These are phyloP conservation scores for Cardamine occulta DNA, from an alignment of 345 rosid genomes.

Conservation along the genomic window DNA sequence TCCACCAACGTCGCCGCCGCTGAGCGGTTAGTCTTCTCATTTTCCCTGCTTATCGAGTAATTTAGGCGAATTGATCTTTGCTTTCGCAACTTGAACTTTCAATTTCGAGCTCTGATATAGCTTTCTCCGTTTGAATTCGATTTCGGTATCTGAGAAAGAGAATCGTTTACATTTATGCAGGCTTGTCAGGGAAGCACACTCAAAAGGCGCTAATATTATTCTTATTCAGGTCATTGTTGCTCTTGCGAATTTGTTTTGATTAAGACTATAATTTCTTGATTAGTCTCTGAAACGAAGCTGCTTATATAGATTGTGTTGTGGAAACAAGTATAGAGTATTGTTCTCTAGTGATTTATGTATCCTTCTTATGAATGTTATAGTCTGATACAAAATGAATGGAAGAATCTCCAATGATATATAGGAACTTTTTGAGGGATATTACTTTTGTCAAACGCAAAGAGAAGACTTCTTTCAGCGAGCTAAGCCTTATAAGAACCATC, in stretches of 20 bases:
- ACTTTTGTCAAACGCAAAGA: constrained; percentile 98
- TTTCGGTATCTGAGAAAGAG: constrained; percentile 15
- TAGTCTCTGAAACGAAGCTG: not conserved
- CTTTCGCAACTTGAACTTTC: not conserved
- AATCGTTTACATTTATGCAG: constrained; percentile 44
- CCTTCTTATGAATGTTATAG: not conserved
- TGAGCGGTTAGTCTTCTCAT: constrained; percentile 54
- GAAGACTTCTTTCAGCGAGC: constrained; percentile 81
- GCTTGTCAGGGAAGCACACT: constrained; percentile 49
- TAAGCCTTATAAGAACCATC: constrained; percentile 80
- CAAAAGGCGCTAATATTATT: constrained; percentile 78
- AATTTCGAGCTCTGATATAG: not conserved
- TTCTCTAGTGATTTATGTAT: not conserved
- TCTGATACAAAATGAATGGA: no score
- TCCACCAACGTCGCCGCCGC: constrained; percentile 74
- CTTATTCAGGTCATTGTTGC: constrained; percentile 73
- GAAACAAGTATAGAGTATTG: no score
- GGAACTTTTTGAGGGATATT: constrained; percentile 97
- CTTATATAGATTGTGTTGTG: not conserved
- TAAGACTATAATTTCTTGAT: constrained; percentile 1
- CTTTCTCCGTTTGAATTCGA: not conserved
- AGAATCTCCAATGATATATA: no score
- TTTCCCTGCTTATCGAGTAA: not conserved
- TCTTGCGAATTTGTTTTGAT: not conserved
- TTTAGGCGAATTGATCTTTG: not conserved